Conservation (phyloP, 768 basidiomycete species). For the Lactifluus rugatus region DNA sequence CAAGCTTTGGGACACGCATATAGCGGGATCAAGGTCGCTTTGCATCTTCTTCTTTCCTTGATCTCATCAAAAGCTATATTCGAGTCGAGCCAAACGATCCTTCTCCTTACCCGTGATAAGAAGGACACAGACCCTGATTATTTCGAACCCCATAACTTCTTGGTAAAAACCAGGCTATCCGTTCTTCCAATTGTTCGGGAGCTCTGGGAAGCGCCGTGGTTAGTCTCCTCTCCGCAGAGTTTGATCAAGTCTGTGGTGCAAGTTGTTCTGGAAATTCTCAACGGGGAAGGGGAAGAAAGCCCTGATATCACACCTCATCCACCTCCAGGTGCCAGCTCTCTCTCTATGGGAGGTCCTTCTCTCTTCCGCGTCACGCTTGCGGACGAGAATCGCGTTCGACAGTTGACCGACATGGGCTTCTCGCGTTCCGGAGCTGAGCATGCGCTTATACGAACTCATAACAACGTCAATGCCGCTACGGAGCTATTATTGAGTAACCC, state of each 20-base stretch:
- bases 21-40: constrained; percentile 69
- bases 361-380: constrained; percentile 37
- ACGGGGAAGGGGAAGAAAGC: constrained; percentile 70
- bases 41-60: constrained; percentile 67
- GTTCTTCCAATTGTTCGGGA: constrained; percentile 55
- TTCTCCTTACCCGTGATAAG: constrained; percentile 67
- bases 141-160: constrained; percentile 81
- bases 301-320: constrained; percentile 31
- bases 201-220: constrained; percentile 82
- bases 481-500: constrained; percentile 80
- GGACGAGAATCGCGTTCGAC: constrained; percentile 70
- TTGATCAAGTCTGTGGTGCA: constrained; percentile 69
- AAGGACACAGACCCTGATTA: constrained; percentile 66
- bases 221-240: constrained; percentile 61
- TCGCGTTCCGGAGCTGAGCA: constrained; percentile 77
- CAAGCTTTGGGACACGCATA: constrained; percentile 69
- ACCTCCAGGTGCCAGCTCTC: constrained; percentile 25
- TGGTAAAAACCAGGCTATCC: constrained; percentile 68
- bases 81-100: constrained; percentile 74
- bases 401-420: constrained; percentile 96
- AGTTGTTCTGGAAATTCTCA: constrained; percentile 69
- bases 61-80: constrained; percentile 72
- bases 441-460: constrained; percentile 74
- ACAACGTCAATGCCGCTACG: constrained; percentile 83
- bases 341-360: constrained; percentile 26